These are phyloP conservation scores for Fomitopsis betulina DNA, from an alignment of 1,284 basidiomycete genomes.

Conservation along the genomic window DNA sequence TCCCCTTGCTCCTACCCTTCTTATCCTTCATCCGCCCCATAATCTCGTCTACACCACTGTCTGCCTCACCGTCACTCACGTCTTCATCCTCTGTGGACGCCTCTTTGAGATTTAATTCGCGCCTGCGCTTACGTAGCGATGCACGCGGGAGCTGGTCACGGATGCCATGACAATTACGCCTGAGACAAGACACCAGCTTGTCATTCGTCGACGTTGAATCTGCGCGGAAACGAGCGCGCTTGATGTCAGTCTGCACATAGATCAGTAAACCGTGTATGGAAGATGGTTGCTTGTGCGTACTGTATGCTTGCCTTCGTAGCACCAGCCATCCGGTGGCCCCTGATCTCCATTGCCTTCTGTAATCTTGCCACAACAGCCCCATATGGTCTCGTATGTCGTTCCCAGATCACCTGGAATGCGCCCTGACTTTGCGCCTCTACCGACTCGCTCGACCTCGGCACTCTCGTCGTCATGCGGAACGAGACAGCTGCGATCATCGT, in stretches of 20 bases:
- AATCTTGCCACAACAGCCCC: conserved; percentile 65
- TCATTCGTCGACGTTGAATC: conserved; percentile 67
- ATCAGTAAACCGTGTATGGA: neutral
- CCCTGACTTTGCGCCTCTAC: conserved; percentile 21
- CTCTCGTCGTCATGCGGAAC: conserved; percentile 55
- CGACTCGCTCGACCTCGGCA: conserved; percentile 43
- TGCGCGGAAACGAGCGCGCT: conserved; percentile 70
- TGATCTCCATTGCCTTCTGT: conserved; percentile 72
- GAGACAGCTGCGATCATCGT: conserved; percentile 34
- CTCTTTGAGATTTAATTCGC: conserved; percentile 22
- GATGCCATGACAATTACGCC: conserved; percentile 46
- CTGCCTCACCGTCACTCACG: conserved; percentile 25
- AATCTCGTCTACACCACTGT: conserved; percentile 32
- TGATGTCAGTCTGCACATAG: conserved; percentile 52
- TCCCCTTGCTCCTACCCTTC: conserved; percentile 13
- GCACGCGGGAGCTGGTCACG: conserved; percentile 29
- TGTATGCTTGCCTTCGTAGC: conserved; percentile 76
- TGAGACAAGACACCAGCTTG: conserved; percentile 57
- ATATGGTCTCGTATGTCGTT: conserved; percentile 48
- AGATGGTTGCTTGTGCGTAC: conserved; percentile 33
- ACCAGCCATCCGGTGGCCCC: conserved; percentile 80
- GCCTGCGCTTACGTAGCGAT: conserved; percentile 23
- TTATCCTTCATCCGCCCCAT: conserved; percentile 17
- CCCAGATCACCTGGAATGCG: conserved; percentile 21
- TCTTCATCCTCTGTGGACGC: conserved; percentile 23